Conservation (phyloP, 2,329 filamentous ascomycete genomes). For the Coniella vitis region DNA sequence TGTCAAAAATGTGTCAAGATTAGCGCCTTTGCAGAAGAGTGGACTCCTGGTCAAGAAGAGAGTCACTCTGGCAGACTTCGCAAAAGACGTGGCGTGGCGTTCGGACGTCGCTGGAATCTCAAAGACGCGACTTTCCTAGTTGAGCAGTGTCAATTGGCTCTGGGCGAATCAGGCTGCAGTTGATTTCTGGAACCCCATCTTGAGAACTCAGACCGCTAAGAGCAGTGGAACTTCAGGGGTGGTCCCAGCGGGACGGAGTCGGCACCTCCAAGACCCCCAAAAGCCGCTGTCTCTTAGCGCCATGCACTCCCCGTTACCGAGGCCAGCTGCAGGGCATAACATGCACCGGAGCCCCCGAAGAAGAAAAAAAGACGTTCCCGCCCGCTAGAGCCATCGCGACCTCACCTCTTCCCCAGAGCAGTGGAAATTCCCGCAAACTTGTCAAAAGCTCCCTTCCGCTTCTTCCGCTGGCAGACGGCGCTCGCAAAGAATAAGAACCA, state of each 20-base stretch:
- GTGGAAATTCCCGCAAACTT: slow-evolving; percentile 1
- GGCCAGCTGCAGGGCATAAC: not conserved
- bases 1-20: not conserved
- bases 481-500: not conserved
- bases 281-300: not conserved
- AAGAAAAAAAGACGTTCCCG: not conserved
- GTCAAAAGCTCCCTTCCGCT: not conserved
- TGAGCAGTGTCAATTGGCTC: not conserved
- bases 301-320: not conserved
- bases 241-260: no score
- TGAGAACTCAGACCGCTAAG: no score
- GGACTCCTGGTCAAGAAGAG: not conserved
- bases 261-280: not conserved
- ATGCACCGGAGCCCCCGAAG: not conserved
- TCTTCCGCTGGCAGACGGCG: not conserved
- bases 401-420: not conserved
- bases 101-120: no score
- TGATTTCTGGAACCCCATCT: not conserved
- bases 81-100: not conserved
- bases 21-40: not conserved
- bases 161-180: slow-evolving; percentile 4
- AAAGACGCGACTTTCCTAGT: slow-evolving; percentile 8
- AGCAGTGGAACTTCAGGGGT: no score
- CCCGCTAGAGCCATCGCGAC: not conserved
- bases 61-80: not conserved